Percentiles rank a stretch among this genome's conserved stretches.
These are phyloP conservation scores for Pyrenophora seminiperda DNA, from an alignment of 2,329 filamentous ascomycete genomes.

Conservation along the genomic window DNA sequence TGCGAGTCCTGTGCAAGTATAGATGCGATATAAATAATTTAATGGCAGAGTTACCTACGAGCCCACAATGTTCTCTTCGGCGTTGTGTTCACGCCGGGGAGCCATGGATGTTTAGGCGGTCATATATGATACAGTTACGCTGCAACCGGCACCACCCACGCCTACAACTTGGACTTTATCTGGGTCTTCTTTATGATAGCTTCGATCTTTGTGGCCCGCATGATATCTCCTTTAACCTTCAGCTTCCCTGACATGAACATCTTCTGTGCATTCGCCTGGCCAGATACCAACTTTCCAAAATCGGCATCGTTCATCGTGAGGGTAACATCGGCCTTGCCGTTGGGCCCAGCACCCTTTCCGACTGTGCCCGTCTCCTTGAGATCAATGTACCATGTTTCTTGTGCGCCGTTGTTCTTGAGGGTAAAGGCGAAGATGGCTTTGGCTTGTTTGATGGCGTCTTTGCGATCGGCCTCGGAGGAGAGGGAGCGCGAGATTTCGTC, in stretches of 20 bases:
- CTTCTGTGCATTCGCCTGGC: slow-evolving; percentile 92
- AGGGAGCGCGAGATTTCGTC: slow-evolving; percentile 82
- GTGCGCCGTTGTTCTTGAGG: slow-evolving; percentile 86
- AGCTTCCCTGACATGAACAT: slow-evolving; percentile 98
- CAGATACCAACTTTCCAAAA: slow-evolving; percentile 79
- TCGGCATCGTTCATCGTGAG: slow-evolving; percentile 82
- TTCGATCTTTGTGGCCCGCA: slow-evolving; percentile 98
- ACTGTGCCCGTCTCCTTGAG: slow-evolving; percentile 88
- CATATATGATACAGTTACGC: too few relatives aligned
- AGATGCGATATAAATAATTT: too few relatives aligned
- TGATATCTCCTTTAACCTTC: slow-evolving; percentile 97
- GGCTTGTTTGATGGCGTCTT: slow-evolving; percentile 87
- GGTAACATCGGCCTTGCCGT: slow-evolving; percentile 80
- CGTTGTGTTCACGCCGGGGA: too few relatives aligned
- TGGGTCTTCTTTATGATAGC: slow-evolving; percentile 64
- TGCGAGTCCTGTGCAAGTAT: too few relatives aligned
- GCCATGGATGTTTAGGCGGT: too few relatives aligned
- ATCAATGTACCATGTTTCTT: slow-evolving; percentile 91
- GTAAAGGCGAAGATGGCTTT: slow-evolving; percentile 89
- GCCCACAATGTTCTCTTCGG: too few relatives aligned
- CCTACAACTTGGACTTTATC: slow-evolving; percentile 46
- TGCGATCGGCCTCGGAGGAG: slow-evolving; percentile 71
- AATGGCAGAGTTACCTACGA: too few relatives aligned
- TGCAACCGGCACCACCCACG: background rate
- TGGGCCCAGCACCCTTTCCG: slow-evolving; percentile 70